Base-by-base conservation (phyloP, 495 filamentous ascomycete species). In the Trypethelium eluteriae region DNA sequence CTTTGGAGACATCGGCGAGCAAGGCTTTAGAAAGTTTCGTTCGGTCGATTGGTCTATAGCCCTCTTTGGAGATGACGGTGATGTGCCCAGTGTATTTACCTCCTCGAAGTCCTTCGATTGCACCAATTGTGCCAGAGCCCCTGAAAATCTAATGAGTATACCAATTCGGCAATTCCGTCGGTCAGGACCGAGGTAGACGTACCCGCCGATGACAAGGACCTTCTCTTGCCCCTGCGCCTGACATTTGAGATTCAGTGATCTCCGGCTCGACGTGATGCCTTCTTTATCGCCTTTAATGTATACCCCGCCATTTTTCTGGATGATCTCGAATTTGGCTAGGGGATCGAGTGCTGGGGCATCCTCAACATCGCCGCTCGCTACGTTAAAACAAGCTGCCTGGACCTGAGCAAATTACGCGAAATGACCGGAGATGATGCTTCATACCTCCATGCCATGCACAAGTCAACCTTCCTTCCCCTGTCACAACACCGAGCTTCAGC, bases 11-110 rank as follows among this genome's bases (percentile, higher is more conserved):
- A 72, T 98, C 93, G n/a, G 90, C 81, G 68, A 98, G 86, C 12
- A 98, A 80, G 1, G 94, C 92, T 77, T 98, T 98, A 65, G 91
- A 96, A 62, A 98, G 85, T 81, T 98, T 98, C 4, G 94, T 90
- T 14, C 94, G 86, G 80, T 98, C 94, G 74, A 96, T 92, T 56
- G 91, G 90, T 32, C 86, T 80, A 74, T 93, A 88, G 2, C 88
- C 87, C 74, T 98, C 94, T 67, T 81, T 85, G n/a, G 89, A 85
- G 69, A 98, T 86, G 70, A 96, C 79, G 9, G 92, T 94, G 67
- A 98, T 89, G 63, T 82, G 75, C 36, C 94, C 94, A 4, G 80
- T 84, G 81, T 88, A 98, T 38, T 90, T 91, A 38, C 87, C 85
- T 66, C 88, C 87, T 32, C 95, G 88, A 49, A 98, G 81, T 4